Evolutionary conservation across 2,329 filamentous ascomycete genomes (phyloP).

Genomic region (Saccharata proteae): DNA sequence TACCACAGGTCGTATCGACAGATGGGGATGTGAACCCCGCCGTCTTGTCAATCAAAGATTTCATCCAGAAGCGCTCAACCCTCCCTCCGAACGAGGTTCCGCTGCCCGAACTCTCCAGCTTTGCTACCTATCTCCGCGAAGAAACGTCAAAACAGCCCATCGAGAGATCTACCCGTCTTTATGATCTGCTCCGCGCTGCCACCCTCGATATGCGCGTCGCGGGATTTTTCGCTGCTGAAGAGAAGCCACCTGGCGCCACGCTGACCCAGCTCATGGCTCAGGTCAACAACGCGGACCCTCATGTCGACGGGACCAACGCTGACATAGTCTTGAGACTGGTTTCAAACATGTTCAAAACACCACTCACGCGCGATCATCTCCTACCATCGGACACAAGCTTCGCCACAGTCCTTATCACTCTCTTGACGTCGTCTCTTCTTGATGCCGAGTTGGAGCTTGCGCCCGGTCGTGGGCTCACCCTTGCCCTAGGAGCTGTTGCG

Average conservation of each 20-base stretch:
- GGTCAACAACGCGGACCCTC: conserved; percentile 43
- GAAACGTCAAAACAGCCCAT: conserved; percentile 45
- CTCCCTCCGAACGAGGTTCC: conserved; percentile 52
- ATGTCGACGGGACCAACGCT: no score
- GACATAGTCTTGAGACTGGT: conserved; percentile 70
- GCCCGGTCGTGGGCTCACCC: conserved; percentile 67
- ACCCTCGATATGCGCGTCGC: conserved; percentile 68
- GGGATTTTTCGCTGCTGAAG: conserved; percentile 71
- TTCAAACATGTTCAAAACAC: conserved; percentile 73
- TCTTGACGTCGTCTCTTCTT: conserved; percentile 67
- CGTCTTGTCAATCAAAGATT: conserved; percentile 54
- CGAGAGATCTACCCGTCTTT: conserved; percentile 62
- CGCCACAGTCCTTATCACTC: conserved; percentile 44
- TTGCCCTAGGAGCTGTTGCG: conserved; percentile 76
- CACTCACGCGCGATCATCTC: conserved; percentile 56
- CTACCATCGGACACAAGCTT: conserved; percentile 32
- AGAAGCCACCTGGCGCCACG: conserved; percentile 30
- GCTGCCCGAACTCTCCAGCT: conserved; percentile 56
- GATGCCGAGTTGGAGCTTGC: conserved; percentile 63
- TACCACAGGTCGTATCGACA: conserved; percentile 68
- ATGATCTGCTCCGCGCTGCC: conserved; percentile 74
- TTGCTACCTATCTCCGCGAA: conserved; percentile 49
- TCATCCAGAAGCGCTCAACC: conserved; percentile 52
- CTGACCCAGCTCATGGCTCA: conserved; percentile 45
- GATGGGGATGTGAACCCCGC: conserved; percentile 51